Base-by-base conservation (phyloP, 2,329 filamentous ascomycete species). In the Fusarium sp. region DNA sequence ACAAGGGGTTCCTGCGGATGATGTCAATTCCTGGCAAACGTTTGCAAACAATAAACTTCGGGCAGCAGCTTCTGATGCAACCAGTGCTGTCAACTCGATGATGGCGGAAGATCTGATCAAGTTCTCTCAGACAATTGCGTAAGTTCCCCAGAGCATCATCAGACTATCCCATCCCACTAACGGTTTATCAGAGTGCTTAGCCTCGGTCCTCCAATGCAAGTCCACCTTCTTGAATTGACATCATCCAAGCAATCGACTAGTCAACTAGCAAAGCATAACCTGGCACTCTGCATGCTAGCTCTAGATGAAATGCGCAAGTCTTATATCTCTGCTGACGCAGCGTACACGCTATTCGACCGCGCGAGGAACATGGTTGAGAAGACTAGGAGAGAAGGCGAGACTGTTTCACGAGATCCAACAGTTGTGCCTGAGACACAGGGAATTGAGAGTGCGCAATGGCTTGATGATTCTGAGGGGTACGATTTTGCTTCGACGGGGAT, bases 281-380 rank as follows among this genome's bases (percentile, higher is more conserved):
- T 69, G 16, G 64, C 51, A 2, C 10, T 69, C 8, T 69, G 64
- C n/a, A n/a, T 69, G 6, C n/a, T 69, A 2, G 64, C 67, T 24
- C 35, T 69, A 4, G 14, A 64, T 10, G 67, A 63, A 42, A 46
- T 69, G 64, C 67, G 65, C 42, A 64, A 55, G 31, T 64, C 66
- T 8, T 68, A 68, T n/a, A 22, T 68, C 3, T 69, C 64, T 6
- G 64, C 65, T 3, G 65, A 69, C 8, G 67, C 67, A 2, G 59
- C 53, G 11, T 68, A 68, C 20, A 67, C 51, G 2, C 27, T 68
- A 11, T 69, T 69, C 44, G 65, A 69, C 11, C 38, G 53, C 0
- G 65, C 67, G 3, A 60, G 59, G 11, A 58, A 20, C 9, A 69
- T 69, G 59, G 35, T 69, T 24, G 51, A 59, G 16, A 67, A 66